phyloP scores from a whole-genome alignment of 257 asterid species.

The Solanum appendiculatum region DNA sequence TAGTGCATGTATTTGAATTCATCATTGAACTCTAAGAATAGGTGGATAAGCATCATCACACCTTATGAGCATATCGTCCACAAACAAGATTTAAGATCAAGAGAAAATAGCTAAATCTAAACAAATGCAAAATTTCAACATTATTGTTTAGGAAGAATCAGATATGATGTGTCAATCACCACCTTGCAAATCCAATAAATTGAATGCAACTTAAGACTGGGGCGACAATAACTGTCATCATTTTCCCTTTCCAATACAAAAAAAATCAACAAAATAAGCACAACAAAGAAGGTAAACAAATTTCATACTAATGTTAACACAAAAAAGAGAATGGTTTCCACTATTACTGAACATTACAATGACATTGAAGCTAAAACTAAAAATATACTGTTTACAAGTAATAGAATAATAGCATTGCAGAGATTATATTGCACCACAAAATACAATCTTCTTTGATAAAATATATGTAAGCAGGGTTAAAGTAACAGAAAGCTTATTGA shows the following conservation, averaged over 20 bases:
- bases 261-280: background rate
- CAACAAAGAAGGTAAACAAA: background rate
- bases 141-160: constrained; percentile 6
- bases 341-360: background rate
- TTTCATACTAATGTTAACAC: background rate
- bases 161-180: constrained; percentile 28
- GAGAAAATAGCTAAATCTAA: background rate
- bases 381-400: background rate
- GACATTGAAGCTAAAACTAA: background rate
- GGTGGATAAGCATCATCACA: constrained; percentile 37
- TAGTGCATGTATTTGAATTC: constrained; percentile 54
- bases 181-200: constrained; percentile 7
- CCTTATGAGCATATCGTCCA: background rate
- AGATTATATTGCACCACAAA: background rate
- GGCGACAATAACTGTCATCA: constrained; percentile 42
- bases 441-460: background rate
- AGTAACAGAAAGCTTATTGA: constrained; percentile 38
- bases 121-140: background rate
- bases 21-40: constrained; percentile 48
- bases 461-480: constrained; percentile 6
- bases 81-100: background rate
- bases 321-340: background rate
- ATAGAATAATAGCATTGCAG: background rate
- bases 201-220: constrained; percentile 37
- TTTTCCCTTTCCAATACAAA: background rate